Conservation (phyloP, 108 stramenopile genomes). For the Fragilariopsis cylindrus region DNA sequence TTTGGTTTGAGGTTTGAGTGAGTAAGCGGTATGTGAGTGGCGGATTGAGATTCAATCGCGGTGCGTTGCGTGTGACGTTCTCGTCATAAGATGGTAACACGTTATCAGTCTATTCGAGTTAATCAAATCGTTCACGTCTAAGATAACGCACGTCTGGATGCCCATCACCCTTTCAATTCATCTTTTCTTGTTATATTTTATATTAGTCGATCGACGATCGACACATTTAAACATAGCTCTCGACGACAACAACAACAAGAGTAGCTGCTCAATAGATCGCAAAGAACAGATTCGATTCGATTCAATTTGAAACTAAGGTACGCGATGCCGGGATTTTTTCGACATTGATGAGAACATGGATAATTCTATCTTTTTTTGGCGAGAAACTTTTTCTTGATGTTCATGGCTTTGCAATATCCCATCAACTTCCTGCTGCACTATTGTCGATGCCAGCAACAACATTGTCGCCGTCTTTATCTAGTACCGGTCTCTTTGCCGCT, state of each 20-base stretch:
- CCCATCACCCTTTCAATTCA: too few species aligned
- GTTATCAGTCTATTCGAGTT: too few species aligned
- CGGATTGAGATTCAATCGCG: too few species aligned
- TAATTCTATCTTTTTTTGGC: neutral
- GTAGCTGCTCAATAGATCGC: neutral
- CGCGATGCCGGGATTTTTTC: neutral
- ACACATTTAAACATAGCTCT: neutral
- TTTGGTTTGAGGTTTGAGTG: too few species aligned
- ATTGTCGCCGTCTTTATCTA: neutral
- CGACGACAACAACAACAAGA: neutral
- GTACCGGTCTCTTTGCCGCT: slow-evolving; percentile 10
- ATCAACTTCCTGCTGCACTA: too few species aligned
- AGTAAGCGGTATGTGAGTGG: too few species aligned
- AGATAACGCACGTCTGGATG: too few species aligned
- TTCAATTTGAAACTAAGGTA: too few species aligned
- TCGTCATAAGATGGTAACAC: too few species aligned
- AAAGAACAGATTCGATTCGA: neutral
- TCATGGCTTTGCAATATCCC: neutral
- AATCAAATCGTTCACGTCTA: too few species aligned
- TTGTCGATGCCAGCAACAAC: slow-evolving; percentile 8
- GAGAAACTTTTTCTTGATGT: neutral
- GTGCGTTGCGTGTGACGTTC: too few species aligned
- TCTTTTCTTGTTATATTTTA: too few species aligned
- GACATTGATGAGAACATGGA: neutral
- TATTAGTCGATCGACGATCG: neutral